Evolutionary conservation across 768 basidiomycete genomes (phyloP), one percentile per base, ranked within the genome.

Genomic region (Crucibulum laeve): DNA sequence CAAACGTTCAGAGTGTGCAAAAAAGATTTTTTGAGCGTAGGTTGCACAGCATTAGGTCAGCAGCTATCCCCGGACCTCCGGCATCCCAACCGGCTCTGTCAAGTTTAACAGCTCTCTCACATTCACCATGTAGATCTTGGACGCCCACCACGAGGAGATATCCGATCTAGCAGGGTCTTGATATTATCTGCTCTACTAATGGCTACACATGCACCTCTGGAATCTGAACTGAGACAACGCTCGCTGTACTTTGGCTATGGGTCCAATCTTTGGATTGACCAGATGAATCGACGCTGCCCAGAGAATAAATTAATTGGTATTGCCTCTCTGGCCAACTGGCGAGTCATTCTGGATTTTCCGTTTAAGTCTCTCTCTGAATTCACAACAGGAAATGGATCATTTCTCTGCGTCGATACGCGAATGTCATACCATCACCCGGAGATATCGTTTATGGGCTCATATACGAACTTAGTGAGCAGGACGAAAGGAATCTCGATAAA

Each of bases 371-470:
- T 14, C 13, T 17, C 24, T 8, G 4, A 11, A 44, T 23, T n/a
- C n/a, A n/a, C n/a, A n/a, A n/a, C 46, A 76, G 74, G 73, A 67
- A 64, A 44, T 76, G 71, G 73, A 66, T 77, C 14, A 76, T 77
- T 18, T 69, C 63, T 43, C 47, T 43, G 7, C 53, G 62, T 36
- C 71, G 72, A 14, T 75, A 71, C 45, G 74, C 73, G 10, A 75
- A 68, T 33, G 54, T 77, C 42, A 51, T 71, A 14, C 65, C 65
- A 6, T 73, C 74, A 1, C 19, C 46, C 4, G 65, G 60, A 3
- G 68, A 76, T 57, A 40, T 62, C 26, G 71, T 73, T 13, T 71
- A 70, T 43, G 73, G 70, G 1, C 54, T 70, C 21, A 45, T 74
- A 18, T 76, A 69, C 51, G 62, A 67, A 26, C 59, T 77, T 26